Conservation (phyloP, 2,329 filamentous ascomycete species). For the Aspergillus ochraceus region DNA sequence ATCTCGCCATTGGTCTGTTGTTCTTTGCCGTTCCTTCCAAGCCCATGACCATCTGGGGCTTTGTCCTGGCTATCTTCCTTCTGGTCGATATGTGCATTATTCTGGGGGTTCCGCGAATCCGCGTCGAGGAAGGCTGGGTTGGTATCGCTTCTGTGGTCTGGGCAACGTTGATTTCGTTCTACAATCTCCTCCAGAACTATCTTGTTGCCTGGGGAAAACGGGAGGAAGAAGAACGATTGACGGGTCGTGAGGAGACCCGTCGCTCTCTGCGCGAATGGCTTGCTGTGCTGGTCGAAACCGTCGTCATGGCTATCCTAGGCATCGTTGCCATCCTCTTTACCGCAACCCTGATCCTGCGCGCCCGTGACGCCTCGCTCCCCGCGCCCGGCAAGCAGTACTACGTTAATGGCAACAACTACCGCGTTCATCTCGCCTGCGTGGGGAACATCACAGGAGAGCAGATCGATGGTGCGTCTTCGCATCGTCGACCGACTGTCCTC, state of each 20-base stretch:
- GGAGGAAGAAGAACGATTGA: constrained; percentile 90
- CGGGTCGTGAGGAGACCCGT: constrained; percentile 81
- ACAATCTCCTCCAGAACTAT: constrained; percentile 75
- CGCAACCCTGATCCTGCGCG: constrained; percentile 73
- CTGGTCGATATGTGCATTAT: constrained; percentile 78
- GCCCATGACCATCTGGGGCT: constrained; percentile 70
- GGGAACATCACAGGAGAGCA: constrained; percentile 65
- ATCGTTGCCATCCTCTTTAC: constrained; percentile 73
- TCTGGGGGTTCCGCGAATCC: constrained; percentile 69
- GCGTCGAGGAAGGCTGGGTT: constrained; percentile 85
- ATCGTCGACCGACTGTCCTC: constrained; percentile 67
- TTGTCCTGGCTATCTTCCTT: constrained; percentile 66
- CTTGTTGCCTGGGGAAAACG: constrained; percentile 88
- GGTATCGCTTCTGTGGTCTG: constrained; percentile 83
- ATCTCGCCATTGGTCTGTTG: constrained; percentile 72
- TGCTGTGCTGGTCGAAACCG: constrained; percentile 72
- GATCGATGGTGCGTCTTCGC: constrained; percentile 42
- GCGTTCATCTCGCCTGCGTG: constrained; percentile 80
- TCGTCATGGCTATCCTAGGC: constrained; percentile 69
- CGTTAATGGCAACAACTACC: constrained; percentile 82
- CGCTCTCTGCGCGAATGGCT: constrained; percentile 82
- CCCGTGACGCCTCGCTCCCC: constrained; percentile 72
- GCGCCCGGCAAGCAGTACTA: constrained; percentile 73
- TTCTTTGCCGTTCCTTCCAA: constrained; percentile 88
- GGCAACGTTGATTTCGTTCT: constrained; percentile 76